Conservation (phyloP, 2,329 filamentous ascomycete genomes). For the Botrytis sinoallii region DNA sequence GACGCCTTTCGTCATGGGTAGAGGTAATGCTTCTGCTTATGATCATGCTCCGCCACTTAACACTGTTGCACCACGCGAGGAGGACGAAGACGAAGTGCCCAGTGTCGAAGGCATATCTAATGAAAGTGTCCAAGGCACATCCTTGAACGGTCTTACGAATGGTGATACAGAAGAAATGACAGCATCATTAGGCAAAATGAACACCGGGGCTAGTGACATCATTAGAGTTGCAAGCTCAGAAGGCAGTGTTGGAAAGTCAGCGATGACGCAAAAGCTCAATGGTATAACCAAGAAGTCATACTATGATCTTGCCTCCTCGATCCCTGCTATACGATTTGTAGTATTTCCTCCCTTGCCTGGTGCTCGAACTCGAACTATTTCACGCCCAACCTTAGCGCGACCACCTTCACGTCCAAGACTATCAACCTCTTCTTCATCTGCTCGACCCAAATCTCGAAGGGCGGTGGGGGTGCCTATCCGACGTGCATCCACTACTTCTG, state of each 20-base stretch:
- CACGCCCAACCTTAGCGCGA: slow-evolving; percentile 32
- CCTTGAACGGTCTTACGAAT: slow-evolving; percentile 27
- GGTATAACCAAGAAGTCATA: slow-evolving; percentile 31
- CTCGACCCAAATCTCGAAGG: slow-evolving; percentile 26
- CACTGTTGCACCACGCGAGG: slow-evolving; percentile 83
- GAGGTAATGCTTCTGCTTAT: slow-evolving; percentile 76
- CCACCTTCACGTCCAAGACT: slow-evolving; percentile 19
- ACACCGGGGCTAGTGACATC: slow-evolving; percentile 28
- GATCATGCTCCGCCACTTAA: slow-evolving; percentile 78
- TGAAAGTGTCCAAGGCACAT: slow-evolving; percentile 29
- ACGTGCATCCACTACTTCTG: slow-evolving; percentile 24
- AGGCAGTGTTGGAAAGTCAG: slow-evolving; percentile 23
- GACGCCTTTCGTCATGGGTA: slow-evolving; percentile 97
- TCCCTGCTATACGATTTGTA: slow-evolving; percentile 71
- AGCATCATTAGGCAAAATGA: slow-evolving; percentile 34
- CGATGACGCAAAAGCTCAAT: slow-evolving; percentile 28
- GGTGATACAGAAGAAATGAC: slow-evolving; percentile 31
- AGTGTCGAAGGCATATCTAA: slow-evolving; percentile 25
- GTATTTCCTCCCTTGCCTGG: slow-evolving; percentile 69
- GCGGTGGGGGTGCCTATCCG: background rate
- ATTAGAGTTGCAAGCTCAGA: slow-evolving; percentile 26
- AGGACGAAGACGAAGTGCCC: slow-evolving; percentile 48
- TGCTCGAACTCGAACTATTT: slow-evolving; percentile 40
- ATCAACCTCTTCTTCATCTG: slow-evolving; percentile 19
- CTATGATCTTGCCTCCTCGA: slow-evolving; percentile 40